Percentiles rank a stretch among this genome's conserved stretches.
phyloP scores from a whole-genome alignment of 169 alveolate species.

The Plasmodium inui region DNA sequence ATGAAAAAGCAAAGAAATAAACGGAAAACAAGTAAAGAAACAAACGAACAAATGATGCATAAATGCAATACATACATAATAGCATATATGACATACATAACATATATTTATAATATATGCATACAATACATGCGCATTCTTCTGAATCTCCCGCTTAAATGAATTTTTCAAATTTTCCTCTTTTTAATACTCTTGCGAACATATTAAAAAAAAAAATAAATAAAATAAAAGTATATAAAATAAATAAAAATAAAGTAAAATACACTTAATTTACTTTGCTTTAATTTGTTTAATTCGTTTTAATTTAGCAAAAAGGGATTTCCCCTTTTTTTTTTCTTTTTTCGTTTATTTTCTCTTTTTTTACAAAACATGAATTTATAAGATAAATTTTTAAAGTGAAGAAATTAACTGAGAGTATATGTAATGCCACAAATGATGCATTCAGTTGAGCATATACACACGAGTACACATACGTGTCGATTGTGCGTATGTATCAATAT shows the following conservation, averaged over 20 bases:
- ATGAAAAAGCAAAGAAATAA: not conserved
- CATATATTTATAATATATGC: not conserved
- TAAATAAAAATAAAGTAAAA: not conserved
- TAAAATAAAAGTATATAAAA: not conserved
- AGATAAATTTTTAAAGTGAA: not conserved
- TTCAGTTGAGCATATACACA: not conserved
- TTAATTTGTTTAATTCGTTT: not conserved
- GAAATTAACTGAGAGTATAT: not conserved
- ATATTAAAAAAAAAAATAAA: not conserved
- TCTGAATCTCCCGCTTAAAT: not conserved
- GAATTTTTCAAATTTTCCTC: not conserved
- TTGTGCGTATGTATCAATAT: not conserved
- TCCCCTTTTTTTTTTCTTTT: not conserved
- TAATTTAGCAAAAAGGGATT: not conserved
- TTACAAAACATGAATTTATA: not conserved
- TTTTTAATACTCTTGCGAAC: not conserved
- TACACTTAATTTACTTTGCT: too few relatives aligned
- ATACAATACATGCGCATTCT: not conserved
- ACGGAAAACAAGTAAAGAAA: not conserved
- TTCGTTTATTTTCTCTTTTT: not conserved
- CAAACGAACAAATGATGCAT: not conserved
- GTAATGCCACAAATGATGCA: not conserved
- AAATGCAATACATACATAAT: not conserved
- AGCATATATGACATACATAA: not conserved
- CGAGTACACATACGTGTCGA: not conserved